Conservation (phyloP, 2,329 filamentous ascomycete species). For the Pezizomycotina sp. region DNA sequence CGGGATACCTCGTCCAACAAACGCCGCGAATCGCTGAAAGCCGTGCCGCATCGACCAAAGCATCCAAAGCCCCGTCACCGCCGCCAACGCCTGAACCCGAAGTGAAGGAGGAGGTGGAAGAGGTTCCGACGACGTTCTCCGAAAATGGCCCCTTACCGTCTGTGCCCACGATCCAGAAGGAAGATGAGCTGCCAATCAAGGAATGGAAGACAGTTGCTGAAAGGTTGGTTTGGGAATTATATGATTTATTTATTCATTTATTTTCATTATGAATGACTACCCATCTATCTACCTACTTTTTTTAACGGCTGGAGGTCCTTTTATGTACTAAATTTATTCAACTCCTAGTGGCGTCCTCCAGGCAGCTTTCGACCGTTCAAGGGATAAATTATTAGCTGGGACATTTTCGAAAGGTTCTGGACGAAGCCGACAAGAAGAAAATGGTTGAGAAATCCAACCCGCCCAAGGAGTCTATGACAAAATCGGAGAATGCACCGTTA, state of each 20-base stretch:
- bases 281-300: not conserved
- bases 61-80: too few relatives aligned
- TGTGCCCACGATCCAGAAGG: conserved; percentile 29
- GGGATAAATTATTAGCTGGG: conserved; percentile 52
- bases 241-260: too few relatives aligned
- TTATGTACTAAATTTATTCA: conserved; percentile 17
- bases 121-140: conserved; percentile 12
- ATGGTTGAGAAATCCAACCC: conserved; percentile 50
- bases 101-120: conserved; percentile 8
- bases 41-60: too few relatives aligned
- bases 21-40: too few relatives aligned
- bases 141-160: conserved; percentile 11
- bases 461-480: conserved; percentile 54
- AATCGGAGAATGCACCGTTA: conserved; percentile 56
- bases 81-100: too few relatives aligned
- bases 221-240: conserved; percentile 45
- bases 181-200: conserved; percentile 42
- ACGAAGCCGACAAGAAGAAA: conserved; percentile 56
- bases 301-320: conserved; percentile 8
- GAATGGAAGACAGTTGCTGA: conserved; percentile 61
- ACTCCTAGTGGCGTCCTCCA: conserved; percentile 49
- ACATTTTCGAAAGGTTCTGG: conserved; percentile 61
- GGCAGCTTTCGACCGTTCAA: conserved; percentile 57
- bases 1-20: too few relatives aligned
- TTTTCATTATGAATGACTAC: not conserved